These are phyloP conservation scores for Hirschfeldia incana DNA, from an alignment of 345 rosid genomes.

Conservation along the genomic window DNA sequence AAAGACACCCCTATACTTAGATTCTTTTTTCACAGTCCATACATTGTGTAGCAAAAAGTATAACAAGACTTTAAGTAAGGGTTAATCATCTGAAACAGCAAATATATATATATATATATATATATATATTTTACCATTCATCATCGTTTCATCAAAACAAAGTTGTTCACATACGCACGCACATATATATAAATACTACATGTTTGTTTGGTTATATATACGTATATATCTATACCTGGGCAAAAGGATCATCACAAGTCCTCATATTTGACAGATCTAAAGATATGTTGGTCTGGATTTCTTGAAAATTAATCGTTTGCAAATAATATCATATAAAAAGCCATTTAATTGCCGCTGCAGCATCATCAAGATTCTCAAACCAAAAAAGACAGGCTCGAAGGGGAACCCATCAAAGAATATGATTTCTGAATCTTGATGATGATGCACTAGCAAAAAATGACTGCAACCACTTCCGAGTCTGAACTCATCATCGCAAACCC, in stretches of 20 bases:
- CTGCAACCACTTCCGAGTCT: conserved; percentile 24
- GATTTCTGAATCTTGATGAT: conserved; percentile 45
- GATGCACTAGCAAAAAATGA: conserved; percentile 41
- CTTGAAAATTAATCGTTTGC: background rate
- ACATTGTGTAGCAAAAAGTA: background rate
- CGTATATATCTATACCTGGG: background rate
- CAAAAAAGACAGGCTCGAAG: conserved; percentile 23
- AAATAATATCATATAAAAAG: background rate
- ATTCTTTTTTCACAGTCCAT: background rate
- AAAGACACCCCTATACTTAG: conserved; percentile 13
- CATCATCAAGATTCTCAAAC: conserved; percentile 47
- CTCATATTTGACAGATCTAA: background rate
- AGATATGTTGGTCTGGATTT: background rate
- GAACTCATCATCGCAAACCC: conserved; percentile 16
- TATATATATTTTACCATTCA: background rate
- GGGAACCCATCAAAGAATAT: conserved; percentile 24
- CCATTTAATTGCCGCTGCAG: conserved; percentile 40
- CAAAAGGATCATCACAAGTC: background rate
- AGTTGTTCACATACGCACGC: background rate
- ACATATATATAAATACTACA: background rate
- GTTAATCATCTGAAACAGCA: background rate
- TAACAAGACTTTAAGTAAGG: background rate
- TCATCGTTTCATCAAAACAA: background rate
- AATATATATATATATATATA: no score
- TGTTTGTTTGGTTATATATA: background rate